Percentiles rank a stretch among this genome's conserved stretches.
Evolutionary conservation across 306 rosid genomes (phyloP).

Genomic region (Prunus dulcis): DNA sequence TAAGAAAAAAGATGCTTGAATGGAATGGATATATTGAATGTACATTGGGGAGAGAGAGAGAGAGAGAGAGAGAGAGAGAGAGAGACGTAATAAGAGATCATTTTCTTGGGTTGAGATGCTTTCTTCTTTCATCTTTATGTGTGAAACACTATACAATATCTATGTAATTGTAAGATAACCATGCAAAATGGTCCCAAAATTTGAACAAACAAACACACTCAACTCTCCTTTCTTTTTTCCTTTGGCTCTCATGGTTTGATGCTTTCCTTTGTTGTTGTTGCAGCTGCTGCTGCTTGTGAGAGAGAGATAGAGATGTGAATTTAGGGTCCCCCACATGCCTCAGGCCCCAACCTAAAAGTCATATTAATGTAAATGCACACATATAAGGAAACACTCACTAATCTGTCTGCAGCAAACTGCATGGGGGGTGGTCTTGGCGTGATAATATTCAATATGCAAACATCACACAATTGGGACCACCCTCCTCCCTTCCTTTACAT

Average conservation of each 20-base stretch:
- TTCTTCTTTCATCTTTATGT: constrained; percentile 30
- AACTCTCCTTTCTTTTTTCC: not conserved
- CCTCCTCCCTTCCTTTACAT: constrained; percentile 1
- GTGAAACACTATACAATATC: constrained; percentile 29
- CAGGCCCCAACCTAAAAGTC: constrained; percentile 48
- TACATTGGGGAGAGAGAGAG: constrained; percentile 4
- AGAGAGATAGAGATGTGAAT: not conserved
- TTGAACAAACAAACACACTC: not conserved
- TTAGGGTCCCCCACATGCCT: constrained; percentile 54
- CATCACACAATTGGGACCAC: constrained; percentile 69
- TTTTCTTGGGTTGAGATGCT: constrained; percentile 33
- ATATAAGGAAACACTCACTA: constrained; percentile 48
- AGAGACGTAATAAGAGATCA: constrained; percentile 5
- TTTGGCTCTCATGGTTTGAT: not conserved
- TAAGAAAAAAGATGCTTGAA: constrained; percentile 25
- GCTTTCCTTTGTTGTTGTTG: constrained; percentile 5
- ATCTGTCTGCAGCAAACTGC: constrained; percentile 75
- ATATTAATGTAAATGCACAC: constrained; percentile 44
- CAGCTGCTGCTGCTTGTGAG: not conserved
- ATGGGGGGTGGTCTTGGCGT: constrained; percentile 76
- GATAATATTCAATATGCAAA: constrained; percentile 79
- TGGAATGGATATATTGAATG: constrained; percentile 11
- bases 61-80: not conserved
- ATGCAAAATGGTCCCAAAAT: constrained; percentile 81
- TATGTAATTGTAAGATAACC: constrained; percentile 30